Base-by-base conservation (phyloP, 441 rosid genomes). In the Brassica hybrid region DNA sequence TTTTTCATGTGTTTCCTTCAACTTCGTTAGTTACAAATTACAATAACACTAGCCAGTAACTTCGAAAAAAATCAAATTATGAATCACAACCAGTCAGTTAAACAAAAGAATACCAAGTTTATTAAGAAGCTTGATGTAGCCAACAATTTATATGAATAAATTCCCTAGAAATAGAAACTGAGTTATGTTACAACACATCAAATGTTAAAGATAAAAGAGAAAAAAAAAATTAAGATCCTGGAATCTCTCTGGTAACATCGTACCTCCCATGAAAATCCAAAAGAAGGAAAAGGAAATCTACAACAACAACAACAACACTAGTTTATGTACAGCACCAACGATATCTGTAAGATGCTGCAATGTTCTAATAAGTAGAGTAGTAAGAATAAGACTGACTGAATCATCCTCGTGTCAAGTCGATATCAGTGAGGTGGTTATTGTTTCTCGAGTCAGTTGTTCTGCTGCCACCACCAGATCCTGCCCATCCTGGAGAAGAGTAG, bases 401-500 rank as follows among this genome's bases (percentile, higher is more conserved):
- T 91, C 89, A 93, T 84, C 99, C 97, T 17, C 86, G 81, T 7
- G 83, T 88, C 91, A 95, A 87, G 86, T 93, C 96, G 76, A 93
- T 90, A 77, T 86, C 96, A 9, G 80, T 83, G 81, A 68, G 19
- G 18, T 87, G 78, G 67, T 84, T 54, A 27, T 63, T 87, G 71
- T 71, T 32, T 43, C 72, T 65, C 0, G 72, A 65, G 67, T 72
- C 72, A 43, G 12, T 43, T 67, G 72, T 27, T 48, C 68, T 60
- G 23, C 10, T 43, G 13, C 69, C 73, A 36, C 88, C 83, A 62
- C 85, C 88, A 2, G 88, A 81, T 91, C 94, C 74, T 76, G 32
- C 75, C 85, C 82, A 82, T 72, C 23, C 88, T 19, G 21, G 92
- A 52, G 32, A 84, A 80, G 64, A 65, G 58, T 64, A 77, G 76